Base-by-base conservation (phyloP, 805 yeast species). In the Sporopachydermia quercuum region DNA sequence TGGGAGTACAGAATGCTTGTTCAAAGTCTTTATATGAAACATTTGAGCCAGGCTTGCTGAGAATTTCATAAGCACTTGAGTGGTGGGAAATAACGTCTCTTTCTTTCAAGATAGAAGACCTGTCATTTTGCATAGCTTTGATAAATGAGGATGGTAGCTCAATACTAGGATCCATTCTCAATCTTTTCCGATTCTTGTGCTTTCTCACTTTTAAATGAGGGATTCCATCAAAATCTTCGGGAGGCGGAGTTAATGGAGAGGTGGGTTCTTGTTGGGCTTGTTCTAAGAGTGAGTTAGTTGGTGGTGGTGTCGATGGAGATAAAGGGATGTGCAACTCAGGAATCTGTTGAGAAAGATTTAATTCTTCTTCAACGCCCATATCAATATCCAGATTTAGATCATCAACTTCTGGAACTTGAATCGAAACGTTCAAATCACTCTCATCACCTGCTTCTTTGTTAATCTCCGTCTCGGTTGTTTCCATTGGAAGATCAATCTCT, bases 141-240 rank as follows among this genome's bases (percentile, higher is more conserved):
- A 64, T 51, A 23, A 47, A 45, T 1, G 63, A 71, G 4, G 65
- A 53, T n/a, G 67, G 58, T 34, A 73, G 53, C 36, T 68, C 74
- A 15, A 57, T 65, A 3, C 44, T 50, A 0, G 58, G 47, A 50
- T 76, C 81, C n/a, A 66, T 49, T 23, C 61, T 54, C 18, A 74
- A 48, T 45, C 62, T 66, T 43, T 66, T 18, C 59, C 4, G 52
- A 49, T 34, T 51, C 57, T 3, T 35, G 36, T 15, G 15, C 34
- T 18, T 19, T 2, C 16, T 6, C 17, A 19, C n/a, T 18, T 40
- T 42, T 8, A n/a, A 8, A 11, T 5, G 45, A 16, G 43, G 45
- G 36, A 43, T 39, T 37, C 47, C 42, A 19, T 47, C 42, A 37
- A 43, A 35, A 16, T 42, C 39, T 16, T 13, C 37, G 37, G 16